Percentiles rank a stretch among this genome's conserved stretches.
These are phyloP conservation scores for Pseudohalonectria lignicola DNA, from an alignment of 2,329 filamentous ascomycete species.

Conservation along the genomic window DNA sequence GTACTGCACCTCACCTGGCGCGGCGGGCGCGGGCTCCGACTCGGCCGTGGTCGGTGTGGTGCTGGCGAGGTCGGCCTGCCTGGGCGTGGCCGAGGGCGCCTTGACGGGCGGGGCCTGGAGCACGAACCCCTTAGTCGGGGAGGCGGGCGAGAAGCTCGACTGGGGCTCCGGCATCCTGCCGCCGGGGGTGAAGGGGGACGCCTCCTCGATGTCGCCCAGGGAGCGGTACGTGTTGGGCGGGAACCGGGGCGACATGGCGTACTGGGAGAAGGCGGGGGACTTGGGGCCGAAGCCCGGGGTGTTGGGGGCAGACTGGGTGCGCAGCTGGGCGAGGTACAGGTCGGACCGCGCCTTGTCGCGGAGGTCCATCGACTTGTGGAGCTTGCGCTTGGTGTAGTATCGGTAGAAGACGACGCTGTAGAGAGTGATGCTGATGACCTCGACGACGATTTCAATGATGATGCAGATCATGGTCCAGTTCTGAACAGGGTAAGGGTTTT, in stretches of 20 bases:
- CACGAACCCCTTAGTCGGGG: slow-evolving; percentile 43
- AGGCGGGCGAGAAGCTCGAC: slow-evolving; percentile 47
- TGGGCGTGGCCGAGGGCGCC: slow-evolving; percentile 68
- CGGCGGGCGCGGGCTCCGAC: slow-evolving; percentile 48
- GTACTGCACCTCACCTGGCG: slow-evolving; percentile 74
- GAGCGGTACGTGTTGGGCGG: slow-evolving; percentile 43
- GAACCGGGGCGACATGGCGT: slow-evolving; percentile 50
- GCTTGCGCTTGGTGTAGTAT: slow-evolving; percentile 90
- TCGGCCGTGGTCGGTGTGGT: slow-evolving; percentile 24
- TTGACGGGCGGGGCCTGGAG: slow-evolving; percentile 77
- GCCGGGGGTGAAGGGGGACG: slow-evolving; percentile 40
- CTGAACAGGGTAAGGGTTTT: slow-evolving; percentile 31
- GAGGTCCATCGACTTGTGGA: slow-evolving; percentile 92
- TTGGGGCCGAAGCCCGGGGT: slow-evolving; percentile 78
- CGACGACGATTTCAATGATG: slow-evolving; percentile 91
- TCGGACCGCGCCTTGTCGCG: slow-evolving; percentile 91
- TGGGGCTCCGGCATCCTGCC: slow-evolving; percentile 45
- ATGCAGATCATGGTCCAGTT: slow-evolving; percentile 96
- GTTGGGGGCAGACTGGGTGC: slow-evolving; percentile 83
- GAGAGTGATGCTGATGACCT: slow-evolving; percentile 80
- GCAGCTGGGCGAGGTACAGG: slow-evolving; percentile 81
- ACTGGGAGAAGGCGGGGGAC: slow-evolving; percentile 42
- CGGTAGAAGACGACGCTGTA: slow-evolving; percentile 96
- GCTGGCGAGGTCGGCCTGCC: slow-evolving; percentile 25
- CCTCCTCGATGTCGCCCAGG: slow-evolving; percentile 23